A percentile compares a stretch with the other conserved stretches of the same genome.
Conservation (phyloP, 306 rosid genomes). For the Begonia loranthoides region DNA sequence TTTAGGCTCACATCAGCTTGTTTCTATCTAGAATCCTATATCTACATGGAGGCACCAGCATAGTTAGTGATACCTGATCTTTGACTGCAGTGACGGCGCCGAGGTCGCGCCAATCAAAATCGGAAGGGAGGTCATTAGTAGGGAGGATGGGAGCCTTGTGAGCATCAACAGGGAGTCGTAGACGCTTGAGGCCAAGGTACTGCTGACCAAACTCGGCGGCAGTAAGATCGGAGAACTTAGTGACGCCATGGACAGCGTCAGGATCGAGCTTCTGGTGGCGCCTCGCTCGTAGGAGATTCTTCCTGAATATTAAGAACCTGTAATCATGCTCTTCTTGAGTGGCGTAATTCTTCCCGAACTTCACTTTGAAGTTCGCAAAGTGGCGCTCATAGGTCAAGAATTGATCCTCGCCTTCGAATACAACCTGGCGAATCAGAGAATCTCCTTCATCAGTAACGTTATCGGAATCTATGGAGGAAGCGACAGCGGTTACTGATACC, state of each 20-base stretch:
- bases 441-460: slow-evolving; percentile 25
- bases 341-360: slow-evolving; percentile 47
- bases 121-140: slow-evolving; percentile 48
- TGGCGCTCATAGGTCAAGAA: slow-evolving; percentile 54
- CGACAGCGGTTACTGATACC: slow-evolving; percentile 11
- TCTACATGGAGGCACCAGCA: no score
- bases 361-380: slow-evolving; percentile 56
- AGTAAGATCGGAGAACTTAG: slow-evolving; percentile 80
- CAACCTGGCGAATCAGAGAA: slow-evolving; percentile 57
- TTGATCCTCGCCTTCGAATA: slow-evolving; percentile 30
- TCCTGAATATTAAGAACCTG: slow-evolving; percentile 60
- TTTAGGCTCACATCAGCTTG: no score
- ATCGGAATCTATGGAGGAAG: slow-evolving; percentile 11
- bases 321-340: slow-evolving; percentile 60
- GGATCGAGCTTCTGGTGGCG: slow-evolving; percentile 71
- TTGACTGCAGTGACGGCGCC: slow-evolving; percentile 79
- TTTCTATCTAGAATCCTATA: no score
- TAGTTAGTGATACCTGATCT: slow-evolving; percentile 36
- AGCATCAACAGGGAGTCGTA: slow-evolving; percentile 55
- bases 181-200: slow-evolving; percentile 59
- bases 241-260: slow-evolving; percentile 74
- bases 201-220: slow-evolving; percentile 54
- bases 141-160: slow-evolving; percentile 78
- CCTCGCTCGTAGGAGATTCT: slow-evolving; percentile 59
- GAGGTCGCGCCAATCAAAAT: slow-evolving; percentile 90